Conservation (phyloP, 495 filamentous ascomycete genomes). For the Neurospora terricola region DNA sequence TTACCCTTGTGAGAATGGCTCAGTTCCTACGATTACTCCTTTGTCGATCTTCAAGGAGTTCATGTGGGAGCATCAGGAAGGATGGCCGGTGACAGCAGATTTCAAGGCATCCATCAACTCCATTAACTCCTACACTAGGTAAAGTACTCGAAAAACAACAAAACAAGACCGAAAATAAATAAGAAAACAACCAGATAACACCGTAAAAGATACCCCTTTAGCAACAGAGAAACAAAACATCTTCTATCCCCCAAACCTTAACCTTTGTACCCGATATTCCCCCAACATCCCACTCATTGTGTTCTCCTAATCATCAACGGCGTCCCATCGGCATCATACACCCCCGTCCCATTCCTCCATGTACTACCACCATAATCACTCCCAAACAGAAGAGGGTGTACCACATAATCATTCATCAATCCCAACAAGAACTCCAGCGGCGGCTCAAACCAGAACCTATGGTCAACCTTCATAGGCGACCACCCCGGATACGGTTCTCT, state of each 20-base stretch:
- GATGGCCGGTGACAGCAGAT: neutral
- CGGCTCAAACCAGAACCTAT: neutral
- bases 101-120: neutral
- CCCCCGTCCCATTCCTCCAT: neutral
- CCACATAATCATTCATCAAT: neutral
- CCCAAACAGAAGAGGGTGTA: neutral
- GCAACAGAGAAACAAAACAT: neutral
- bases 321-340: neutral
- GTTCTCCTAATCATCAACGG: neutral
- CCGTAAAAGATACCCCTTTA: neutral
- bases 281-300: neutral
- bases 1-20: neutral
- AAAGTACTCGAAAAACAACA: neutral
- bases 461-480: constrained; percentile 9
- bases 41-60: neutral
- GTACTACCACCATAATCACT: neutral
- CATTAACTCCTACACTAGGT: neutral
- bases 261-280: neutral
- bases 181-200: neutral
- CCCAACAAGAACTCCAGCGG: neutral
- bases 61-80: neutral
- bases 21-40: neutral
- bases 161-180: neutral
- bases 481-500: constrained; percentile 5
- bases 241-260: neutral